These are phyloP conservation scores for Lathyrus aphaca DNA, from an alignment of 306 rosid genomes.

Conservation along the genomic window DNA sequence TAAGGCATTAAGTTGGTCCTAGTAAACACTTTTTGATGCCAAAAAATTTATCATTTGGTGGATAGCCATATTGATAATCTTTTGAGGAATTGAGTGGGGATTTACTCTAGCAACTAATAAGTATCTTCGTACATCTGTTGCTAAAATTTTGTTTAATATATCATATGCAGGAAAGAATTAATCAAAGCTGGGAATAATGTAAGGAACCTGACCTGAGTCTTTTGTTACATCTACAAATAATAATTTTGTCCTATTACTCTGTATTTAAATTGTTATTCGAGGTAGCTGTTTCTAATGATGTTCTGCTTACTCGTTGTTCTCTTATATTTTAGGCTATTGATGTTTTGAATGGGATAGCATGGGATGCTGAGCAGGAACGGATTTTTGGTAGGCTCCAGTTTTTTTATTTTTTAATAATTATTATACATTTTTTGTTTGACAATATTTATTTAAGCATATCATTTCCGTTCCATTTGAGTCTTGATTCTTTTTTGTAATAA, in stretches of 20 bases:
- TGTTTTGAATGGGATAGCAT: constrained; percentile 93
- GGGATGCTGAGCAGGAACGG: constrained; percentile 65
- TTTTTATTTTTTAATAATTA: constrained; percentile 7
- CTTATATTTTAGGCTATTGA: constrained; percentile 54
- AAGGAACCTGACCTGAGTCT: constrained; percentile 49
- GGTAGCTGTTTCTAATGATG: constrained; percentile 4
- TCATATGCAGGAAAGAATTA: constrained; percentile 56
- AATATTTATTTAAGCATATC: neutral
- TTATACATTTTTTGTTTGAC: neutral
- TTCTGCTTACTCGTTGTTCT: constrained; percentile 22
- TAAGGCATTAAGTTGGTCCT: constrained; percentile 9
- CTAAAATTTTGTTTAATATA: constrained; percentile 27
- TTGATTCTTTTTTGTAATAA: too few relatives aligned
- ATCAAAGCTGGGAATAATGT: constrained; percentile 56
- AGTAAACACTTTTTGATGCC: constrained; percentile 16
- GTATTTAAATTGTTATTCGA: neutral
- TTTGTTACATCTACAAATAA: constrained; percentile 23
- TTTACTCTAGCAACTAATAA: neutral
- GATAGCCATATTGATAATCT: constrained; percentile 26
- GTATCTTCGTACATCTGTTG: constrained; percentile 19
- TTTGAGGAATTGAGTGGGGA: constrained; percentile 8
- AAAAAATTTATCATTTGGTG: neutral
- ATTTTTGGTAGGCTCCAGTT: constrained; percentile 63
- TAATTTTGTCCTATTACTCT: constrained; percentile 8
- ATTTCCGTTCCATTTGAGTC: neutral